Conservation (phyloP, 2,329 filamentous ascomycete species). For the Sphaerulina vaccinii region DNA sequence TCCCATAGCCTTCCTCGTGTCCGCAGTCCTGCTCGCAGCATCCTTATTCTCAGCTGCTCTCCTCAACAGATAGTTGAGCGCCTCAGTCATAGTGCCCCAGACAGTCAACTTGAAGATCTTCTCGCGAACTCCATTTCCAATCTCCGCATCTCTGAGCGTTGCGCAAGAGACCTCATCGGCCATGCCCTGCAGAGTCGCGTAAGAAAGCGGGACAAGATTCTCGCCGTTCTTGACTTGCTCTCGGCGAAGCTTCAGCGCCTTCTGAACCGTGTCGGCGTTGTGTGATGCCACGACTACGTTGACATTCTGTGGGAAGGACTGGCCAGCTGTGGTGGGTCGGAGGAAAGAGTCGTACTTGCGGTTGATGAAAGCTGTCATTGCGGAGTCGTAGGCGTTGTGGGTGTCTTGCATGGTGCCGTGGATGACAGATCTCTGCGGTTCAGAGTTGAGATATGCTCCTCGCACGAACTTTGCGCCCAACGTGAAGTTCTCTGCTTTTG, state of each 20-base stretch:
- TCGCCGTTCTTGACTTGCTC: constrained; percentile 43
- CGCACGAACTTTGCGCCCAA: constrained; percentile 58
- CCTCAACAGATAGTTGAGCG: constrained; percentile 70
- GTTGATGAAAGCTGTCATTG: constrained; percentile 66
- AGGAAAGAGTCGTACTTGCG: constrained; percentile 61
- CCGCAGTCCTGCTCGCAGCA: constrained; percentile 55
- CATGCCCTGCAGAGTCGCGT: constrained; percentile 91
- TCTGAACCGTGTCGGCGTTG: constrained; percentile 69
- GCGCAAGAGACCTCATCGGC: constrained; percentile 79
- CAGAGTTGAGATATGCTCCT: constrained; percentile 55
- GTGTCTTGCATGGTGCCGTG: constrained; percentile 56
- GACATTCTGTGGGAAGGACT: constrained; percentile 43
- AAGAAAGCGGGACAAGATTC: constrained; percentile 52
- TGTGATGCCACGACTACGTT: constrained; percentile 77
- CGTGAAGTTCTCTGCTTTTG: constrained; percentile 50
- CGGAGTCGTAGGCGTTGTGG: constrained; percentile 66
- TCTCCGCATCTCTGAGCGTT: constrained; percentile 49
- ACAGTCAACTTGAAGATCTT: constrained; percentile 57
- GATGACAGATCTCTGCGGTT: constrained; percentile 52
- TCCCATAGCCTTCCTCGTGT: constrained; percentile 53
- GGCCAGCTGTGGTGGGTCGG: constrained; percentile 37
- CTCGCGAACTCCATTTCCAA: constrained; percentile 40
- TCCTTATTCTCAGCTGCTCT: constrained; percentile 62
- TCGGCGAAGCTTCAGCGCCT: constrained; percentile 52
- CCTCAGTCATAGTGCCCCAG: constrained; percentile 65